These are phyloP conservation scores for Astragalus membranaceus DNA, from an alignment of 306 rosid genomes.

Conservation along the genomic window DNA sequence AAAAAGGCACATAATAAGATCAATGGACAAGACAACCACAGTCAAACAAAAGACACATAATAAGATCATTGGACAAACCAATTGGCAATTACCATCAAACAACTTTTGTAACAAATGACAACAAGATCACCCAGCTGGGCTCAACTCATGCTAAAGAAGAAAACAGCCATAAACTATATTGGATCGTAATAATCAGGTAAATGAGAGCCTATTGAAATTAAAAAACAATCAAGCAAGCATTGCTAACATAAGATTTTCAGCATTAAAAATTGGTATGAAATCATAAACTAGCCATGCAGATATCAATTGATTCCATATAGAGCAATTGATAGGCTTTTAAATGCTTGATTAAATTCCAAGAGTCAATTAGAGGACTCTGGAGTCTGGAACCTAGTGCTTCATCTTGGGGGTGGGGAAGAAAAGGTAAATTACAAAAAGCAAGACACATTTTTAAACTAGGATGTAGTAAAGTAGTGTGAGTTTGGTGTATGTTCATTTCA, in stretches of 20 bases:
- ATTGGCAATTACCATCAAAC: too few relatives aligned
- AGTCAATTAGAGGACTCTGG: background rate
- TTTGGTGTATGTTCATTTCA: background rate
- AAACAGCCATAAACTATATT: background rate
- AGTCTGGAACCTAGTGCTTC: background rate
- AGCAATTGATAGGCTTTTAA: background rate
- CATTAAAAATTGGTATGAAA: background rate
- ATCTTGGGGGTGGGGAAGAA: background rate
- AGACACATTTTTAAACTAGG: background rate
- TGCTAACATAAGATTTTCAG: background rate
- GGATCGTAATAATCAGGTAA: background rate
- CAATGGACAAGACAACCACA: conserved; percentile 13
- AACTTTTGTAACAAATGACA: background rate
- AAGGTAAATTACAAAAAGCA: background rate
- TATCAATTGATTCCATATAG: background rate
- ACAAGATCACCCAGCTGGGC: background rate
- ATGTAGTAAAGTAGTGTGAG: background rate
- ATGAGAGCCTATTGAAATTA: background rate
- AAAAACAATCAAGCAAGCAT: background rate
- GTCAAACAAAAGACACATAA: background rate
- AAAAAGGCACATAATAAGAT: conserved; percentile 14
- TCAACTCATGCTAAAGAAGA: background rate
- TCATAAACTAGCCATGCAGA: background rate
- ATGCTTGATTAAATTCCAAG: background rate
- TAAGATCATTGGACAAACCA: too few relatives aligned